Percentiles rank a stretch among this genome's conserved stretches.
Conservation (phyloP, 2,329 filamentous ascomycete genomes). For the Ilyonectria robusta region DNA sequence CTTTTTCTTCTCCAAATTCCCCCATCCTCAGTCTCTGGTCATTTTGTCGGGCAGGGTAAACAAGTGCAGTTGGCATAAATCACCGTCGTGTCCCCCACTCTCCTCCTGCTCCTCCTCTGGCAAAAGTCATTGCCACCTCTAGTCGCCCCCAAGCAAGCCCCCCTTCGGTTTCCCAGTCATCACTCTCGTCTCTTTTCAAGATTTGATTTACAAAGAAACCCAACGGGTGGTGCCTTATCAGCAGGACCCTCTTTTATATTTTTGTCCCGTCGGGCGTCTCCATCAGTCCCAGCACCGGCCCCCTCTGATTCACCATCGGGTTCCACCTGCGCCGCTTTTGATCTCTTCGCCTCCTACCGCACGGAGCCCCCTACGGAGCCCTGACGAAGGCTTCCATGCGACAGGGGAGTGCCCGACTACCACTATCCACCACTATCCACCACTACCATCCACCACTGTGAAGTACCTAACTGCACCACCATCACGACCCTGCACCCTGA, state of each 20-base stretch:
- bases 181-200: constrained; percentile 8
- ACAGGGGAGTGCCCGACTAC: neutral
- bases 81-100: constrained; percentile 26
- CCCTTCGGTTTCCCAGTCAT: neutral
- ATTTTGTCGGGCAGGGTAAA: constrained; percentile 2
- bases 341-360: constrained; percentile 35
- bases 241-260: constrained; percentile 47
- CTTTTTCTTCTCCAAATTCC: constrained; percentile 11
- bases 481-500: constrained; percentile 16
- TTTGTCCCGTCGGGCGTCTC: constrained; percentile 34
- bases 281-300: constrained; percentile 27
- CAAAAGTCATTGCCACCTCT: constrained; percentile 39
- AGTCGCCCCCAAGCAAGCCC: constrained; percentile 17
- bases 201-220: constrained; percentile 20
- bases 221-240: constrained; percentile 46
- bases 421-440: neutral
- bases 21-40: constrained; percentile 15
- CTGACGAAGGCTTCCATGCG: neutral
- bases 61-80: constrained; percentile 20
- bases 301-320: constrained; percentile 37
- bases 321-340: constrained; percentile 45
- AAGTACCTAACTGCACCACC: constrained; percentile 1
- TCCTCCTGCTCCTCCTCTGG: constrained; percentile 16
- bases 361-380: neutral
- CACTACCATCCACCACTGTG: neutral